Evolutionary conservation across 192 early-diverging fungal genomes (phyloP).

Genomic region (Backusella tarrabulga): DNA sequence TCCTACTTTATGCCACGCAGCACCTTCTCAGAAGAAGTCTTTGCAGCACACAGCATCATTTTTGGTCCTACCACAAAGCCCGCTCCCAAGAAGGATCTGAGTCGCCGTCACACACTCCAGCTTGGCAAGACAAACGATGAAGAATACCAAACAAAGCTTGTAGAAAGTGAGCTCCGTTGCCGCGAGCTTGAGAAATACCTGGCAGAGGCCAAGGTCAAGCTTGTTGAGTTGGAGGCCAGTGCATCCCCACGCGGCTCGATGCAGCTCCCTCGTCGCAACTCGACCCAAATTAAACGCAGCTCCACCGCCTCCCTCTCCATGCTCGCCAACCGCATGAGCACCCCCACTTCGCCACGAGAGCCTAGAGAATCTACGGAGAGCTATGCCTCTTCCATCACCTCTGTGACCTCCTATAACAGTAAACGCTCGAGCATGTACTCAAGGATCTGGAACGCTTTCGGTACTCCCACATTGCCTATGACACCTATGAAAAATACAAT

Average conservation of each 20-base stretch:
- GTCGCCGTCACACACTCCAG: slow-evolving; percentile 17
- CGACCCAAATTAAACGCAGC: not conserved
- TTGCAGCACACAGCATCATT: slow-evolving; percentile 22
- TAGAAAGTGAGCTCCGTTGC: slow-evolving; percentile 34
- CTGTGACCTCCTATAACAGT: slow-evolving; percentile 14
- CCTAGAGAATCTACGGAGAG: slow-evolving; percentile 17
- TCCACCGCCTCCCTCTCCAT: slow-evolving; percentile 17
- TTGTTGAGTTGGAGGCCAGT: slow-evolving; percentile 27
- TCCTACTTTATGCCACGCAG: slow-evolving; percentile 22
- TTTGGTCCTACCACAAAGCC: not conserved
- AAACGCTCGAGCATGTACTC: slow-evolving; percentile 38
- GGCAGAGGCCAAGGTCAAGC: slow-evolving; percentile 37
- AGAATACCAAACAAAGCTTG: slow-evolving; percentile 24
- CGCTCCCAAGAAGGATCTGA: slow-evolving; percentile 5
- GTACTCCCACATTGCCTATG: slow-evolving; percentile 3
- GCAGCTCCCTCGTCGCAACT: slow-evolving; percentile 14
- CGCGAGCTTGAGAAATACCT: slow-evolving; percentile 37
- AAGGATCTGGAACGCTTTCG: slow-evolving; percentile 31
- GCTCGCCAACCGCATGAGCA: slow-evolving; percentile 10
- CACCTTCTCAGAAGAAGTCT: slow-evolving; percentile 28
- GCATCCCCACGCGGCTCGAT: slow-evolving; percentile 19
- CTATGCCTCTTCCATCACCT: slow-evolving; percentile 26
- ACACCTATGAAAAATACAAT: slow-evolving; percentile 5
- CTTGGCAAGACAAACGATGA: not conserved
- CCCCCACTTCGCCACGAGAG: slow-evolving; percentile 7